A percentile compares a stretch with the other conserved stretches of the same genome.
Evolutionary conservation across 2,329 filamentous ascomycete species (phyloP).

Genomic region (Dryadomyces quercivorus): DNA sequence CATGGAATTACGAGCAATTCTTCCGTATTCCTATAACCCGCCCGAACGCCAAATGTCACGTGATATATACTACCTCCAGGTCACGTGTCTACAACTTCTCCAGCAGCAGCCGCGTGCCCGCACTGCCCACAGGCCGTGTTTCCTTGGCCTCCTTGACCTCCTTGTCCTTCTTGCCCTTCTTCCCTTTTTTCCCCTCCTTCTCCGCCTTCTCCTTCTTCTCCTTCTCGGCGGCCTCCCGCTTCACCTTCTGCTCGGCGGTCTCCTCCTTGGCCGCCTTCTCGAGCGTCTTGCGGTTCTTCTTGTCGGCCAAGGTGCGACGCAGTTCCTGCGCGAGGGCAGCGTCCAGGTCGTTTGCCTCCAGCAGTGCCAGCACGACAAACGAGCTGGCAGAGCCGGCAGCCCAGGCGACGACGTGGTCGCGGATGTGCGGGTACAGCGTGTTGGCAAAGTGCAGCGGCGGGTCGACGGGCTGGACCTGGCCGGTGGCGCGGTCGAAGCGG

Average conservation of each 20-base stretch:
- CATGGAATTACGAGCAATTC: no score
- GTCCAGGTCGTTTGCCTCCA: slow-evolving; percentile 61
- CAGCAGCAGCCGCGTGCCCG: slow-evolving; percentile 48
- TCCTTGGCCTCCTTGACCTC: slow-evolving; percentile 17
- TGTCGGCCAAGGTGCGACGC: slow-evolving; percentile 57
- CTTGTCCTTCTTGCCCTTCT: slow-evolving; percentile 30
- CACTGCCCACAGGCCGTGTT: slow-evolving; percentile 39
- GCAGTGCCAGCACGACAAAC: slow-evolving; percentile 71
- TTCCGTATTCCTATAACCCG: no score
- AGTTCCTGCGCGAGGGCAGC: slow-evolving; percentile 58
- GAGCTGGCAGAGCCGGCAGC: slow-evolving; percentile 66
- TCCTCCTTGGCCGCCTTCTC: slow-evolving; percentile 53
- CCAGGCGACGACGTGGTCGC: slow-evolving; percentile 66
- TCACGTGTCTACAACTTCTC: slow-evolving; percentile 31
- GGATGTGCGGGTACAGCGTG: slow-evolving; percentile 70
- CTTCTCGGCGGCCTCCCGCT: slow-evolving; percentile 26
- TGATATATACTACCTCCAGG: neutral
- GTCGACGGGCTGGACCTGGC: slow-evolving; percentile 57
- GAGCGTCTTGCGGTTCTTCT: slow-evolving; percentile 60
- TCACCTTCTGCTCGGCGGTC: slow-evolving; percentile 38
- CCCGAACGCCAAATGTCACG: no score
- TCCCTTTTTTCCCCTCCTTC: slow-evolving; percentile 34
- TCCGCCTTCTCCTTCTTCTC: slow-evolving; percentile 34
- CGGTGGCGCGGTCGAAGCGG: slow-evolving; percentile 63
- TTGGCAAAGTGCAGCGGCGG: slow-evolving; percentile 72